Evolutionary conservation across 768 basidiomycete species (phyloP).

Genomic region (Suillus sp.): DNA sequence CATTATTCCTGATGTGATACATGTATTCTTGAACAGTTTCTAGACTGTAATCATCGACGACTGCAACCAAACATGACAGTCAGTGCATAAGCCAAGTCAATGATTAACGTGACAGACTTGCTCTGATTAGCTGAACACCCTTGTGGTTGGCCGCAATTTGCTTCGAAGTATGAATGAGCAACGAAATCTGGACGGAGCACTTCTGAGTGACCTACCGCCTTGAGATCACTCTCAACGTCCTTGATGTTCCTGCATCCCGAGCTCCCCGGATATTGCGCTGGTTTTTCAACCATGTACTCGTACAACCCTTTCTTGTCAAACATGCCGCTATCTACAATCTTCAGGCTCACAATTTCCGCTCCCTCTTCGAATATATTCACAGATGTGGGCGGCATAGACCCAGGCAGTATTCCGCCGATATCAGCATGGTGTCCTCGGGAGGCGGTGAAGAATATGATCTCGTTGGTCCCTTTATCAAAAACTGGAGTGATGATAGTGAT

Average conservation of each 20-base stretch:
- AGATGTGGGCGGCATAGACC: slow-evolving; percentile 94
- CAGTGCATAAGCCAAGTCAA: slow-evolving; percentile 12
- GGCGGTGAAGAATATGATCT: slow-evolving; percentile 92
- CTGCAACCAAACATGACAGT: slow-evolving; percentile 35
- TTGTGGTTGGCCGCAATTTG: slow-evolving; percentile 96
- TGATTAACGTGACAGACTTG: slow-evolving; percentile 48
- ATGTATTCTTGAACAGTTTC: slow-evolving; percentile 91
- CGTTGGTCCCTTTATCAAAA: slow-evolving; percentile 60
- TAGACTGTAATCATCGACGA: slow-evolving; percentile 86
- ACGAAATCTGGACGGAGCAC: neutral
- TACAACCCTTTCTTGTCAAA: slow-evolving; percentile 77
- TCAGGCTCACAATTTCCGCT: slow-evolving; percentile 88
- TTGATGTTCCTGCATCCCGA: slow-evolving; percentile 86
- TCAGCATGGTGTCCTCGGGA: slow-evolving; percentile 95
- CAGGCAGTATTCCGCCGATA: slow-evolving; percentile 89
- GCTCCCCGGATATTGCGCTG: slow-evolving; percentile 79
- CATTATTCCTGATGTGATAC: slow-evolving; percentile 87
- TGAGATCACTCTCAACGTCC: slow-evolving; percentile 90
- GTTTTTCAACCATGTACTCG: slow-evolving; percentile 81
- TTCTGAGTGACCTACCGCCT: slow-evolving; percentile 61
- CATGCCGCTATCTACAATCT: slow-evolving; percentile 80
- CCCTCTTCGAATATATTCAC: slow-evolving; percentile 94
- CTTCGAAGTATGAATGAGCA: slow-evolving; percentile 36
- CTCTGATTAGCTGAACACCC: slow-evolving; percentile 82
- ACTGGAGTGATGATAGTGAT: slow-evolving; percentile 95